These are phyloP conservation scores for Auriculariales sp. DNA, from an alignment of 768 basidiomycete species.

Conservation along the genomic window DNA sequence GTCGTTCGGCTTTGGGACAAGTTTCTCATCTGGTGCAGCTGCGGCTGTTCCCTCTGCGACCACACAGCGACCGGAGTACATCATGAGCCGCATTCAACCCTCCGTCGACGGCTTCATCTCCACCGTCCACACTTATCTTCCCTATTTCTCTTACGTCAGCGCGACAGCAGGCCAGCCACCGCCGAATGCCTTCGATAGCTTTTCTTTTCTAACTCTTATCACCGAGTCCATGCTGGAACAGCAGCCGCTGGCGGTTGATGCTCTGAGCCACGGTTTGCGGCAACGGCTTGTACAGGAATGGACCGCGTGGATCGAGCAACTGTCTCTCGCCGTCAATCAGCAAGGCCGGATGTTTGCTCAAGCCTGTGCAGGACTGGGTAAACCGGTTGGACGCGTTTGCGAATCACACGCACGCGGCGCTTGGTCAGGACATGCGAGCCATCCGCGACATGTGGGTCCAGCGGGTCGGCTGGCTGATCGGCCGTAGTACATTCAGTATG, in stretches of 20 bases:
- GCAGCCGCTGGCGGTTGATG: constrained; percentile 47
- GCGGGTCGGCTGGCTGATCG: constrained; percentile 70
- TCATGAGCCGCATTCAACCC: constrained; percentile 58
- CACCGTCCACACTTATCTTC: constrained; percentile 66
- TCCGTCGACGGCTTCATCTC: constrained; percentile 67
- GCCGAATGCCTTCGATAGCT: constrained; percentile 61
- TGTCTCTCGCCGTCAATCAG: constrained; percentile 56
- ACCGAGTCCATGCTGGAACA: constrained; percentile 55
- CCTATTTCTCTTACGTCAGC: constrained; percentile 60
- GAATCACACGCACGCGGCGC: constrained; percentile 26
- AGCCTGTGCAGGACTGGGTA: constrained; percentile 56
- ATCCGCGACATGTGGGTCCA: constrained; percentile 52
- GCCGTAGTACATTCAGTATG: too few relatives aligned
- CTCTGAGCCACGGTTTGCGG: constrained; percentile 40
- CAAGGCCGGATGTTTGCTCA: constrained; percentile 69
- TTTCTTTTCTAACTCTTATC: constrained; percentile 50
- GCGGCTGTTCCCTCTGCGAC: constrained; percentile 14
- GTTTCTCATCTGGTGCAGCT: neutral
- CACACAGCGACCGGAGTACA: constrained; percentile 79
- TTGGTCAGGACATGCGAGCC: constrained; percentile 28
- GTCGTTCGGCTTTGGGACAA: constrained; percentile 19
- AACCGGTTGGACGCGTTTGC: constrained; percentile 53
- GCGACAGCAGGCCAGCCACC: constrained; percentile 24
- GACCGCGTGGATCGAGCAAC: constrained; percentile 57
- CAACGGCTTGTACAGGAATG: constrained; percentile 61